phyloP scores from a whole-genome alignment of 208 protist genomes.

The Leishmania braziliensis region DNA sequence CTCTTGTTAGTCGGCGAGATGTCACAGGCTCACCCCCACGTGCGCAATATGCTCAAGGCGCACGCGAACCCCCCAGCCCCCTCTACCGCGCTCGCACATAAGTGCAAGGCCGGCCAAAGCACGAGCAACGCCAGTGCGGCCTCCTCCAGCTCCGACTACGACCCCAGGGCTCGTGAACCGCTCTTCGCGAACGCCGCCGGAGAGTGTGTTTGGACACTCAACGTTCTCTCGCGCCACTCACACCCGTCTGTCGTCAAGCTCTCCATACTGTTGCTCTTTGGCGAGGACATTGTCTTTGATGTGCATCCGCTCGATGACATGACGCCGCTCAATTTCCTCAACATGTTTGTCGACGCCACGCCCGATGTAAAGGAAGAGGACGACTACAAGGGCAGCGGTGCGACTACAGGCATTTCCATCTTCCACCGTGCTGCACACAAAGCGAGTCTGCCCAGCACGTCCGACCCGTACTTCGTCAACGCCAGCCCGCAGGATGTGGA shows the following conservation, averaged over 20 bases:
- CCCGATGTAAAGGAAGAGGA: conserved; percentile 39
- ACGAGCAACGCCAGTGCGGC: neutral
- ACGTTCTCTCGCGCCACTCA: conserved; percentile 78
- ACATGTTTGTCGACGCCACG: conserved; percentile 91
- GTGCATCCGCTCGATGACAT: conserved; percentile 92
- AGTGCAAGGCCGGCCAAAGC: neutral
- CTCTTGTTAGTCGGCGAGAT: conserved; percentile 89
- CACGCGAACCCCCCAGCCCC: conserved; percentile 7
- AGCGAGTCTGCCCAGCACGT: conserved; percentile 77
- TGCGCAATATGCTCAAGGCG: conserved; percentile 40
- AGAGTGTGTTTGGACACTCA: conserved; percentile 85
- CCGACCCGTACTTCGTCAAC: conserved; percentile 89
- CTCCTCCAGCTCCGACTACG: conserved; percentile 48
- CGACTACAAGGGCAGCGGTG: conserved; percentile 38
- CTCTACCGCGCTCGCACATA: neutral
- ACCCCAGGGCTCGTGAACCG: conserved; percentile 85
- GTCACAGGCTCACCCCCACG: conserved; percentile 55
- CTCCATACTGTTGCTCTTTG: conserved; percentile 82
- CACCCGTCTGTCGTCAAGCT: conserved; percentile 92
- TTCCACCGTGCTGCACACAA: conserved; percentile 76
- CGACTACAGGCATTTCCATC: conserved; percentile 61
- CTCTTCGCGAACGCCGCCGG: conserved; percentile 74
- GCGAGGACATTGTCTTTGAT: conserved; percentile 89
- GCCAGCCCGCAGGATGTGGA: conserved; percentile 83
- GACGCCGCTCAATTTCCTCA: conserved; percentile 83